Evolutionary conservation across 2,329 filamentous ascomycete genomes (phyloP), one percentile per base, ranked within the genome.

Genomic region (Nigrospora osmanthi): DNA sequence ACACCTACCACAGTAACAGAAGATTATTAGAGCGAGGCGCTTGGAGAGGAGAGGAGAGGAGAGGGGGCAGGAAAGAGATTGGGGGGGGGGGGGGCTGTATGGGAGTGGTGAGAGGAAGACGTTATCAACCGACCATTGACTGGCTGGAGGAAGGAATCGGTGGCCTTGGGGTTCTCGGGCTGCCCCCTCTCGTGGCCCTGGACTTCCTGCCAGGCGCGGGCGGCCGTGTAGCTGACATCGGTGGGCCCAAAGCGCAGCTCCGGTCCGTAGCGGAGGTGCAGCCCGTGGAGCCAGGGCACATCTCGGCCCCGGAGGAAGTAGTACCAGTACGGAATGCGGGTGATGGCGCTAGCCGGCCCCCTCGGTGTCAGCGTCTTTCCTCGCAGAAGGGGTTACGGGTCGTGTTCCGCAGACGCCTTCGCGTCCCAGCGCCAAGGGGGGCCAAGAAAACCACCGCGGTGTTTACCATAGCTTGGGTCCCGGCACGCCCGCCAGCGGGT

Each of bases 321-420:
- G 3, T 44, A 35, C 57, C 56, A 58, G 5, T 52, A 58, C 2
- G 54, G 56, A 4, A 57, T 46, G 7, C 56, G 56, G 17, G 30
- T 55, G 14, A 55, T 45, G 1, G 52, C 55, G 11, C 23, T 28
- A 28, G 2, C 23, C 4, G 23, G 5, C 23, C 23, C 23, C 5
- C 23, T 28, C 7, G 23, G 23, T 2, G 23, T 28, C 23, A 28
- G 23, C 23, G 7, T 28, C 6, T 28, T 10, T 28, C 9, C 23
- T 7, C 23, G 23, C 2, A 28, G 23, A 28, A 7, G 23, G 23
- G 23, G 4, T 7, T 28, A 10, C 23, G 23, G 23, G 19, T 23
- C 19, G 19, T 4, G 19, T 23, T 23, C 7, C 19, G 19, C 19
- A 23, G 19, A 23, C 19, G 19, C 7, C 19, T 7, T 23, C 19